Conservation (phyloP, 2,329 filamentous ascomycete genomes). For the Calonectria pseudoreteaudii region DNA sequence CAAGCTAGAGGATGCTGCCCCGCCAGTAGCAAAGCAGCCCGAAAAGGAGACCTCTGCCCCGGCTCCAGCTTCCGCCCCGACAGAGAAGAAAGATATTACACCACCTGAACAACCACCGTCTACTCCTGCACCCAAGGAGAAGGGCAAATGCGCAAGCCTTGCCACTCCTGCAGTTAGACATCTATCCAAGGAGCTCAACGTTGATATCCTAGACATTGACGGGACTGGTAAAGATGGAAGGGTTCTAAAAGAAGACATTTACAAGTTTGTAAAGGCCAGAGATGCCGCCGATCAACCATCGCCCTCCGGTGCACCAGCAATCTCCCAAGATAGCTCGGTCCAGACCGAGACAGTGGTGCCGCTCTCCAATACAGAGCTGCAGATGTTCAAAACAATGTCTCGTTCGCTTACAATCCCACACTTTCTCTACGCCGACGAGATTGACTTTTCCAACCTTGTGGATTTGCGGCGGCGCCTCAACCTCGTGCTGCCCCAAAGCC, state of each 20-base stretch:
- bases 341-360: constrained; percentile 77
- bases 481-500: constrained; percentile 60
- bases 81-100: constrained; percentile 25
- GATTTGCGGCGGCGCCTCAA: constrained; percentile 82
- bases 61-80: constrained; percentile 22
- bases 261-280: constrained; percentile 72
- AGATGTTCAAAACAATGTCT: constrained; percentile 99
- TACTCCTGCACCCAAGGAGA: constrained; percentile 47
- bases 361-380: constrained; percentile 83
- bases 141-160: constrained; percentile 77
- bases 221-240: constrained; percentile 93
- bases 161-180: constrained; percentile 95
- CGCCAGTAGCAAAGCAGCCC: constrained; percentile 50
- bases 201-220: constrained; percentile 82
- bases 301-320: constrained; percentile 37
- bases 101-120: constrained; percentile 8
- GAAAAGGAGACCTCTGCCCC: constrained; percentile 44
- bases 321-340: constrained; percentile 47
- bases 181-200: constrained; percentile 80
- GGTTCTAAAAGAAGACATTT: constrained; percentile 92
- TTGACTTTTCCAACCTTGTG: constrained; percentile 83
- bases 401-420: constrained; percentile 91
- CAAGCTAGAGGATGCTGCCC: constrained; percentile 55
- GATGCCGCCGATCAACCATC: constrained; percentile 49
- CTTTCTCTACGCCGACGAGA: constrained; percentile 92